These are phyloP conservation scores for Globisporangium spiculum DNA, from an alignment of 352 stramenopile species.

Conservation along the genomic window DNA sequence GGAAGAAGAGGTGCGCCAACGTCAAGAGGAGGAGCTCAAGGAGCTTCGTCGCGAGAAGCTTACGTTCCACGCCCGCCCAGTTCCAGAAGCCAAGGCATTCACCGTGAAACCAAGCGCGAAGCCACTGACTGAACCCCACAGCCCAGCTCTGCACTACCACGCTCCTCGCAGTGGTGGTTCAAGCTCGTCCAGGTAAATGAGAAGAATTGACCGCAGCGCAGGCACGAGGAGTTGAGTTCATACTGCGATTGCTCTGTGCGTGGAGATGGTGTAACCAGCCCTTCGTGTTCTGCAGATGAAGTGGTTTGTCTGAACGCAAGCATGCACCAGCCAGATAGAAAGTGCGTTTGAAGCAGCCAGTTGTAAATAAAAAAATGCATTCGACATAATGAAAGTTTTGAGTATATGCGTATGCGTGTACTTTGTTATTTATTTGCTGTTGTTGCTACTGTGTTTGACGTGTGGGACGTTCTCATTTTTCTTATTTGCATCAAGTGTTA, in stretches of 20 bases:
- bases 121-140: conserved; percentile 57
- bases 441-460: background rate
- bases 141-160: conserved; percentile 36
- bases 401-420: background rate
- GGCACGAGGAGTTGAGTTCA: conserved; percentile 8
- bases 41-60: conserved; percentile 67
- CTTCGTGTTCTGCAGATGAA: background rate
- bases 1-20: conserved; percentile 46
- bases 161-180: background rate
- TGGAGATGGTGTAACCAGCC: background rate
- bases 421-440: conserved; percentile 3
- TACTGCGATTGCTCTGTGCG: background rate
- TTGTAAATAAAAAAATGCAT: conserved; percentile 14
- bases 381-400: conserved; percentile 19
- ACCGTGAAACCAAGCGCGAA: conserved; percentile 42
- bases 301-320: background rate
- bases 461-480: conserved; percentile 23
- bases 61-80: conserved; percentile 68
- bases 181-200: conserved; percentile 2
- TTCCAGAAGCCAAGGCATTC: conserved; percentile 45
- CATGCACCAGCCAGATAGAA: conserved; percentile 3
- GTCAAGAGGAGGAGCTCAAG: conserved; percentile 69
- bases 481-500: conserved; percentile 21
- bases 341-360: background rate
- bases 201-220: background rate